Evolutionary conservation across 768 basidiomycete genomes (phyloP), one percentile per base, ranked within the genome.

Genomic region (Paxillus involutus): DNA sequence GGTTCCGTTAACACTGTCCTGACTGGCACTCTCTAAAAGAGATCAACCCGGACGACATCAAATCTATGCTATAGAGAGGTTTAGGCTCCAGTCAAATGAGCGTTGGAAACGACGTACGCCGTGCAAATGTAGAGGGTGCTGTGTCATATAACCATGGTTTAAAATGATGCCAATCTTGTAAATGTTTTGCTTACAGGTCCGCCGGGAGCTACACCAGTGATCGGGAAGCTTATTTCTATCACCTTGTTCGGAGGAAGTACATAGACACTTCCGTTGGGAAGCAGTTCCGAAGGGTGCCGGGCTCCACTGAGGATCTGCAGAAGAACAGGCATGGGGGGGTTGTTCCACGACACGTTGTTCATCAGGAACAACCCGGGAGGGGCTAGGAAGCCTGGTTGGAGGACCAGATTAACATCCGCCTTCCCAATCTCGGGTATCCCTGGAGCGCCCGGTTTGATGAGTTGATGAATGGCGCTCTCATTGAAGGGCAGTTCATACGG

Each of bases 221-320:
- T 75, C 1, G 77, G 76, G 16, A 82, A 74, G 17, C 70, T 75
- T 14, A 82, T 58, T 53, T 83, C 80, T 29, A 82, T 73, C 47
- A 60, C 75, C 58, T 56, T 75, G 59, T 80, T 76, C 1, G 52
- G 63, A 0, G 79, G 77, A 4, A 86, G 71, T 1, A 63, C 55
- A 55, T 78, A 80, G 5, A 85, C 67, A 9, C 74, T 73, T 11
- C 81, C 83, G 0, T 51, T 17, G 0, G 82, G 85, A 11, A 85
- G 60, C 8, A 86, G 65, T 1, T 80, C 70, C n/a, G 71, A 67
- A 0, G 83, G 71, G 11, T 73, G 70, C 29, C 61, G 61, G 0
- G 77, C 77, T 0, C 85, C 85, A 52, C 78, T 83, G 33, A 86
- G 63, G 33, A 85, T 81, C 58, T 86, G 85, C 1, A 84, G 73